Conservation (phyloP, 495 filamentous ascomycete species). For the Extremus antarcticus region DNA sequence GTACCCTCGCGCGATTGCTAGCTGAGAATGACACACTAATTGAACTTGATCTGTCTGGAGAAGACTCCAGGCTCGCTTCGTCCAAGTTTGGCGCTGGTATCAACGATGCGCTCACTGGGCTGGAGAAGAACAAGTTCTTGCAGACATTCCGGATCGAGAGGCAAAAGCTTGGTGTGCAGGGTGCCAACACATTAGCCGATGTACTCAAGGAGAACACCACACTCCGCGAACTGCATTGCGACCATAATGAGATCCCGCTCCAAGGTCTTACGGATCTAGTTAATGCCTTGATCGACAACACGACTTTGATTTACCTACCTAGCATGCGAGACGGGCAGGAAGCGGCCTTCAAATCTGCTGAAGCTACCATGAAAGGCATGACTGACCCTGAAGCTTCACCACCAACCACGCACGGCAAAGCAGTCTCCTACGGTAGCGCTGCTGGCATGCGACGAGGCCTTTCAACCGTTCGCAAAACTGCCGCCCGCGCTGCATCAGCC, state of each 20-base stretch:
- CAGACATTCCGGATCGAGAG: conserved; percentile 63
- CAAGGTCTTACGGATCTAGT: conserved; percentile 69
- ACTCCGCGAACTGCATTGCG: conserved; percentile 61
- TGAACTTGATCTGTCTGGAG: conserved; percentile 78
- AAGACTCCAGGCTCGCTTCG: conserved; percentile 77
- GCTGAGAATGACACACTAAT: conserved; percentile 64
- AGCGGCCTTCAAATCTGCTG: conserved; percentile 52
- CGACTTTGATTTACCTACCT: conserved; percentile 53
- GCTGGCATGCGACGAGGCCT: conserved; percentile 11
- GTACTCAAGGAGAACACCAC: conserved; percentile 57
- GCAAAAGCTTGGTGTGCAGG: conserved; percentile 48
- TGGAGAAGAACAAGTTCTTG: conserved; percentile 65
- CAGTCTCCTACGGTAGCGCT: neutral
- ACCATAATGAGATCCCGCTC: conserved; percentile 67
- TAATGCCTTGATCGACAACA: conserved; percentile 59
- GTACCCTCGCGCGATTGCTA: conserved; percentile 64
- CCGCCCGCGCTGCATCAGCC: conserved; percentile 11
- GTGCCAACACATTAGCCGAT: conserved; percentile 67
- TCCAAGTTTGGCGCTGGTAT: conserved; percentile 74
- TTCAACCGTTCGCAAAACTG: conserved; percentile 1
- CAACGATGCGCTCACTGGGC: conserved; percentile 61
- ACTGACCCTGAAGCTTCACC: conserved; percentile 24
- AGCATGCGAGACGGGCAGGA: conserved; percentile 52
- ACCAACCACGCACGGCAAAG: conserved; percentile 8
- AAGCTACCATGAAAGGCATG: conserved; percentile 47